Evolutionary conservation across 352 stramenopile species (phyloP), one percentile per base, ranked within the genome.

Genomic region (Globisporangium abappressorium): DNA sequence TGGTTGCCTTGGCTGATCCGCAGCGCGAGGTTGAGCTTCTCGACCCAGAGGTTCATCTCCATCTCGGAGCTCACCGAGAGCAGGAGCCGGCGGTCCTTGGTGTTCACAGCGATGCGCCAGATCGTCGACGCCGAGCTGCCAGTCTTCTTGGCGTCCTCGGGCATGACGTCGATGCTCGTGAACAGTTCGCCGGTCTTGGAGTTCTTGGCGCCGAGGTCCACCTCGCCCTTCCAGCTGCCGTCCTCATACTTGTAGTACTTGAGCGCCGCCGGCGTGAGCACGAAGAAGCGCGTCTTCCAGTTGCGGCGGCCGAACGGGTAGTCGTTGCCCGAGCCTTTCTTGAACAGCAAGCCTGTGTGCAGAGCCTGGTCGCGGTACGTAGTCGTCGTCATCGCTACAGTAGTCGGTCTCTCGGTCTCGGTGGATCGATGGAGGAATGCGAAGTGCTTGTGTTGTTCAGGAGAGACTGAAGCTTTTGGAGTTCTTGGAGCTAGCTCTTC

Each of bases 201-300:
- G 55, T 63, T n/a, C 8, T 46, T 47, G 22, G 72, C 57, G 43
- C 71, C 61, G 33, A 86, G 67, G 28, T 74, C 65, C 24, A 86
- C 56, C 28, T 73, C 68, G 38, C 76, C 76, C 54, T 80, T 78
- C 51, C 81, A 66, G 22, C 73, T 60, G 49, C 74, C 75, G 38
- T 76, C 68, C 36, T 78, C 71, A 36, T 75, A 74, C 54, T 49
- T 73, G 67, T 74, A 82, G 70, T 82, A 82, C 57, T 61, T 63
- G 46, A 82, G 70, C 46, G 64, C 62, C 18, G 58, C 57, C 15
- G 63, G n/a, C 41, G 75, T 81, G 62, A 87, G 70, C 63, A 83
- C 79, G 47, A 81, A 80, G 64, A 81, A 85, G 38, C 76, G 80
- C 43, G 76, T 72, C 65, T 85, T 85, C 80, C 80, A 88, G 70